Base-by-base conservation (phyloP, 75 land plant genomes). In the Gnetum montanum region DNA sequence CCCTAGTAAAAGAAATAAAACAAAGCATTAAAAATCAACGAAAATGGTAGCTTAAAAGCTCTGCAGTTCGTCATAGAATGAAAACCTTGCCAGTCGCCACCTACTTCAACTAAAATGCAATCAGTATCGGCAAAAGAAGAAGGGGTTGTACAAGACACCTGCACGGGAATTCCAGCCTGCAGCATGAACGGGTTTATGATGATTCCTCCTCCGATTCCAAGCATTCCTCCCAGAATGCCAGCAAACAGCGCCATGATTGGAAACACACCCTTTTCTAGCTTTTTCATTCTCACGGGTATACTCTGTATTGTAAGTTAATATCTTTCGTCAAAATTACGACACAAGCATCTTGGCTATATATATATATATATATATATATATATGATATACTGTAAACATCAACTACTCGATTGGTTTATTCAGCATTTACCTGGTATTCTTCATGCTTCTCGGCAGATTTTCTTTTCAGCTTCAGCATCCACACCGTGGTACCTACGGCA, bases 131-230 rank as follows among this genome's bases (percentile, higher is more conserved):
- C 15, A 28, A 38, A 12, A 63, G 3, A 30, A 13, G 25, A 7
- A 24, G 19, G 3, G 56, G 1, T 59, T 31, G 8, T 33, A 56
- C 25, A 45, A n/a, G n/a, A n/a, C n/a, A 86, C 95, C 81, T 90
- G 88, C 6, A 92, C 92, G 6, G 71, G 73, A 49, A 82, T 72
- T 16, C 93, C 88, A 13, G 77, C 67, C 27, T 86, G 88, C 30
- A 86, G 78, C 49, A 89, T 80, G 63, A 86, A 65, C 35, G 91
- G 91, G 55, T 75, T 89, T 26, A 89, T 78, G 38, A 89, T 68
- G 78, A 86, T 74, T 26, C 95, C 95, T 33, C 95, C 91, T 26
- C 91, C 95, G 50, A 86, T 69, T 6, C 95, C 94, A 46, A 89
- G 73, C 59, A 89, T 58, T 10, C 95, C 95, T 19, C 91, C 86